phyloP scores from a whole-genome alignment of 2,329 filamentous ascomycete species.

The Pleoardoris graminearum region DNA sequence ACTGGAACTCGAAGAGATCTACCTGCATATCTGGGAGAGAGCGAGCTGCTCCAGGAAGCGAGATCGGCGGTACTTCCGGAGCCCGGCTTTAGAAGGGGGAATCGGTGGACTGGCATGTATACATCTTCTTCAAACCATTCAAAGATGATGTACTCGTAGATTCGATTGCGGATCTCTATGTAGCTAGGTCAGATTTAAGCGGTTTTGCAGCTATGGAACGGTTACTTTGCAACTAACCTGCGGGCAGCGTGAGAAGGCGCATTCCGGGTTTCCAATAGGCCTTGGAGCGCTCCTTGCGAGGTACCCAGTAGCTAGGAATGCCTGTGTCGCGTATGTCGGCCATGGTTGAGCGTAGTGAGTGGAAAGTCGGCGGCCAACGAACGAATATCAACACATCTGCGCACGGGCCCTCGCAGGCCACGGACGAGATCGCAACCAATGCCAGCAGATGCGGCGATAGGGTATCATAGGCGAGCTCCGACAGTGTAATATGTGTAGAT shows the following conservation, averaged over 20 bases:
- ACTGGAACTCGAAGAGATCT: too few species aligned
- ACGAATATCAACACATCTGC: background rate
- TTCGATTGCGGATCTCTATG: background rate
- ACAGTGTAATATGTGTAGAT: too few species aligned
- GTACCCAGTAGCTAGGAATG: background rate
- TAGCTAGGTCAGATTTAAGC: background rate
- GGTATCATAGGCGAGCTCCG: background rate
- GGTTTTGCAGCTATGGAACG: background rate
- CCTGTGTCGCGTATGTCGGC: background rate
- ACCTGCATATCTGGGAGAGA: too few species aligned
- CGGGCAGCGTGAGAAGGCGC: background rate
- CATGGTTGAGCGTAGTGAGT: background rate
- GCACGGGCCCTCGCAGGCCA: background rate
- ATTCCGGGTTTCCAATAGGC: background rate
- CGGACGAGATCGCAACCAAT: background rate
- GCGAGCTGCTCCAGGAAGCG: too few species aligned
- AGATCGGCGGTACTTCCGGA: too few species aligned
- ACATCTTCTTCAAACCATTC: background rate
- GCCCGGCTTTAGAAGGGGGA: too few species aligned
- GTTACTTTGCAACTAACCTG: background rate
- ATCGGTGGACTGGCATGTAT: too few species aligned
- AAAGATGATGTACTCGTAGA: background rate
- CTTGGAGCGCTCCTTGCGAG: background rate
- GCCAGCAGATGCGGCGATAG: background rate
- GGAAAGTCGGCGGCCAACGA: background rate